Evolutionary conservation across 306 rosid genomes (phyloP), one percentile per base, ranked within the genome.

Genomic region (Potentilla sterilis): DNA sequence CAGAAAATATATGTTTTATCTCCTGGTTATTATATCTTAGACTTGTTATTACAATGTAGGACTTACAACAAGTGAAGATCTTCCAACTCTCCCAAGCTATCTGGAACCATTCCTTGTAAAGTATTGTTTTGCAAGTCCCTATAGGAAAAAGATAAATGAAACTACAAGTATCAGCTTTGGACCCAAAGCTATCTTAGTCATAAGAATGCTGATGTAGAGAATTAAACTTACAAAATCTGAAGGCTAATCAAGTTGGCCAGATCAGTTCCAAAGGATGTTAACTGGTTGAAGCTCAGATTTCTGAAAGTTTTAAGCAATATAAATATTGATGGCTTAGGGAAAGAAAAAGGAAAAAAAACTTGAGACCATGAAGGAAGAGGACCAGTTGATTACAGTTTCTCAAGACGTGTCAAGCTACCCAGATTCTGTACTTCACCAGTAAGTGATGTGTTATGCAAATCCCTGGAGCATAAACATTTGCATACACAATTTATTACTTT

Each of bases 61-160:
- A 47, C 97, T 87, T 87, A 94, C 98, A 94, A 74, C 44, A 88
- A 85, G 81, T 87, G 97, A 68, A 94, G 96, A 74, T 85, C 81
- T 80, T 82, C 95, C 77, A 91, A 78, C 82, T 90, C 93, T 88
- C 96, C 97, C 84, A 94, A 87, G 87, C 87, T 82, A 51, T 90
- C 97, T 14, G 98, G 97, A 77, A 94, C 95, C 48, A 69, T 62
- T 75, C 96, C 98, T 55, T 73, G 79, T 65, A 94, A 84, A 52
- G 80, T 86, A 74, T 94, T 94, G 81, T 88, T 87, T 74, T 88
- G 89, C 92, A 94, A 85, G 84, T 94, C 98, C 80, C 98, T 91
- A 49, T 8, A 42, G 5, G 55, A 57, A 82, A 37, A 35, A 21
- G 43, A 68, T 22, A 48, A 24, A 49, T 46, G 34, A 68, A 70